Evolutionary conservation across 192 early-diverging fungal genomes (phyloP), one percentile per base, ranked within the genome.

Genomic region (Coemansia sp.): DNA sequence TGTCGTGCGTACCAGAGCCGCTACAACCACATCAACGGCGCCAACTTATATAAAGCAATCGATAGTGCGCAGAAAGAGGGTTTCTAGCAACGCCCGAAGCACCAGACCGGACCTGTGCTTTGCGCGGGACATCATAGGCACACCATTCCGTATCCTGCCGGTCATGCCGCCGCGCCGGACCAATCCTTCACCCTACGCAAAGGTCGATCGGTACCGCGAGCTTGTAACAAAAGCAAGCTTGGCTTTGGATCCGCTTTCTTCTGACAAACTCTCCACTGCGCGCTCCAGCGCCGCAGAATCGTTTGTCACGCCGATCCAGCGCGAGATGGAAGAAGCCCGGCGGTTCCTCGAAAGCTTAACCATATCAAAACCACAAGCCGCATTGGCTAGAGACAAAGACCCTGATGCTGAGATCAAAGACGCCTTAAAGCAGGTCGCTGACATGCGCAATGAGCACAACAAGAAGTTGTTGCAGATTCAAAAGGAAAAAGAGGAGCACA

Each of bases 261-360:
- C 39, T 1, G 60, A 61, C 20, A 64, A 37, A 3, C 51, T 63
- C 2, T 64, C 40, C 10, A 66, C 26, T 4, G 67, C 63, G 2
- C 72, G 77, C 26, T 52, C 30, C 18, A 56, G 15, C 3, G 77
- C 77, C 3, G 68, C 68, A 34, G 33, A 59, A 12, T 46, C 55
- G 0, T 75, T 71, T 30, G 78, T 66, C 20, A 46, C 20, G 28
- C 63, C 63, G 0, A 72, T 81, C 18, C 73, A 68, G 30, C 30
- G 37, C 4, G 78, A 81, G 61, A 42, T 72, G 16, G 70, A 72
- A 39, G 72, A 75, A 30, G 71, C 69, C 1, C 64, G 34, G 25
- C 7, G 25, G 39, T 72, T 75, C 29, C 46, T 81, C 58, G 62
- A 65, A 1, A 31, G 40, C 48, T 53, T 81, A 16, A 20, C 69